Base-by-base conservation (phyloP, 768 basidiomycete species). In the Trametes sanguinea region DNA sequence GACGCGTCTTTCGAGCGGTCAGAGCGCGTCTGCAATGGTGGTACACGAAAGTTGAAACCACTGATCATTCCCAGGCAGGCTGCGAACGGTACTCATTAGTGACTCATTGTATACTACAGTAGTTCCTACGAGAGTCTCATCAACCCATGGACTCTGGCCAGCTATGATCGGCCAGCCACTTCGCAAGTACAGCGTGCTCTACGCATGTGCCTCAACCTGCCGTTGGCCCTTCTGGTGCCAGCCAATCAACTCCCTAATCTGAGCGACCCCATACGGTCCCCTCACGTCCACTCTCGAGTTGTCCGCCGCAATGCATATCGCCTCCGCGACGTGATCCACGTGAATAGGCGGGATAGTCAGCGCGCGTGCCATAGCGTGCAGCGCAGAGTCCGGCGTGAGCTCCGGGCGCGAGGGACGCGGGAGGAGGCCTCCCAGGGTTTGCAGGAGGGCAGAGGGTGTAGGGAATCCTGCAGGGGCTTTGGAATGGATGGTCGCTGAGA, bases 281-380 rank as follows among this genome's bases (percentile, higher is more conserved):
- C 70, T 72, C 50, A 93, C 76, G 45, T 80, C 79, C 35, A 55
- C 13, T 9, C 76, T 77, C 51, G 71, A 69, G 40, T 76, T 75
- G 68, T 86, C 82, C 60, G 88, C 77, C 39, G 83, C 81, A 17
- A 87, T 80, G 61, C 89, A 86, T 6, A 94, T 82, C 0, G 94
- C 92, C 67, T 88, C 85, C 2, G 90, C 97, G 47, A 98, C 94
- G 64, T 95, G 93, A 68, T 99, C 97, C 22, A 98, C 94, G 70
- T 98, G 96, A 45, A 98, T 85, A 2, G 97, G 95, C 33, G 90
- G 93, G 57, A 89, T 88, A n/a, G 83, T 81, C 53, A 98, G 75
- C 16, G 90, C 86, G 63, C 90, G 90, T 6, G 93, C 90, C 39
- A 95, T 76, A 2, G 89, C 86, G 35, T 85, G 79, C 43, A 90